Conservation (phyloP, 116 monocot genomes). For the Iris pallida region DNA sequence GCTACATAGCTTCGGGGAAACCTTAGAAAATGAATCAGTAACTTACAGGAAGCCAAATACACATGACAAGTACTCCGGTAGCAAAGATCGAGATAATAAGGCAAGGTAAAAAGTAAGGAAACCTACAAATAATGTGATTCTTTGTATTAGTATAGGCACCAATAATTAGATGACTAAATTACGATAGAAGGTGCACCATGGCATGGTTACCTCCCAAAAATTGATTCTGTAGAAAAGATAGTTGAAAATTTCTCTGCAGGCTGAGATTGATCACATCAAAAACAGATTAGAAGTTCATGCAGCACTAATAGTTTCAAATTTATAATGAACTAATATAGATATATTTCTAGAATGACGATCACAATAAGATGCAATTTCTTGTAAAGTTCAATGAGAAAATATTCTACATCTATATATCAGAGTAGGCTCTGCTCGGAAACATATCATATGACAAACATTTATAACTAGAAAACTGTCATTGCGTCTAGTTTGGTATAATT, state of each 20-base stretch:
- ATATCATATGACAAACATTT: no score
- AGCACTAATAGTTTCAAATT: no score
- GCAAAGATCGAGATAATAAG: slow-evolving; percentile 36
- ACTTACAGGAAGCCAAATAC: slow-evolving; percentile 69
- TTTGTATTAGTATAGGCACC: not conserved
- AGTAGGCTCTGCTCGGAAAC: no score
- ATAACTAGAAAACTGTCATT: no score
- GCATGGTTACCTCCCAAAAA: slow-evolving; percentile 32
- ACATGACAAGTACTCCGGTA: slow-evolving; percentile 13
- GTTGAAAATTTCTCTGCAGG: slow-evolving; percentile 43
- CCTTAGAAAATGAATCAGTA: not conserved
- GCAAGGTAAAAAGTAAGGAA: slow-evolving; percentile 49
- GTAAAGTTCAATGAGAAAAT: no score
- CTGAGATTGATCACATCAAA: not conserved
- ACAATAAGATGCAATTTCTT: no score
- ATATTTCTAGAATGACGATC: no score
- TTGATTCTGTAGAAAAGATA: slow-evolving; percentile 25
- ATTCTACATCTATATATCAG: no score
- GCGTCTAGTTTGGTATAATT: no score
- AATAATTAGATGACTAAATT: not conserved
- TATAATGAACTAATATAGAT: no score
- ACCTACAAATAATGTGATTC: slow-evolving; percentile 17
- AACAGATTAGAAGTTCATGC: not conserved
- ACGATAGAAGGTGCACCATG: no score
- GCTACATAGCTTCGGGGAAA: no score